phyloP scores from a whole-genome alignment of 352 stramenopile species.

The Phytophthora palmivora region DNA sequence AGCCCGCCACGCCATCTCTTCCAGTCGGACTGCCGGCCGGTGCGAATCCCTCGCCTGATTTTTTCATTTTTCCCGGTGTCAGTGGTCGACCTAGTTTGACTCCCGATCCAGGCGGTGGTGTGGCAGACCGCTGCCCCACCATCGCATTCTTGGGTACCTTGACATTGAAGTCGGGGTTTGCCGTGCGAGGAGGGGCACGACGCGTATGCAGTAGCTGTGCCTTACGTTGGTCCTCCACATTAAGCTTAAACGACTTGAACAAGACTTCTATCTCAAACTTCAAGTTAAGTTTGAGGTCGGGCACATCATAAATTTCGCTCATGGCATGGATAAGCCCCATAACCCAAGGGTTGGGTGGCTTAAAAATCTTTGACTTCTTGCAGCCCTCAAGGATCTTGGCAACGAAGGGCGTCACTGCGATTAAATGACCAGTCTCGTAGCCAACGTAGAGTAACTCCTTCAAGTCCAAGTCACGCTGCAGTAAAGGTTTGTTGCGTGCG shows the following conservation, averaged over 20 bases:
- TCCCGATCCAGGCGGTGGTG: conserved; percentile 59
- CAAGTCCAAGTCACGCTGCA: conserved; percentile 98
- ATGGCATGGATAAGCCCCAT: conserved; percentile 99
- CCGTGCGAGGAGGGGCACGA: conserved; percentile 91
- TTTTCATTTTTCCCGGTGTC: conserved; percentile 71
- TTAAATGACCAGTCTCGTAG: conserved; percentile 96
- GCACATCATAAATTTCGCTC: conserved; percentile 97
- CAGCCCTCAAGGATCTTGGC: conserved; percentile 98
- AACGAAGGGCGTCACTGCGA: conserved; percentile 98
- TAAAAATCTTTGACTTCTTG: conserved; percentile 98
- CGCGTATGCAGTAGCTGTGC: conserved; percentile 92
- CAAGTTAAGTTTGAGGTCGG: conserved; percentile 99
- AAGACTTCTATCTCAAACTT: conserved; percentile 99
- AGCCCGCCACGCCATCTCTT: conserved; percentile 39
- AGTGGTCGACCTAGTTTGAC: conserved; percentile 58
- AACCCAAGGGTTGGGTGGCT: conserved; percentile 98
- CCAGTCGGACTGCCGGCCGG: conserved; percentile 63
- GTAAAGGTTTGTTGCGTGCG: conserved; percentile 96
- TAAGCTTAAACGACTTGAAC: conserved; percentile 99
- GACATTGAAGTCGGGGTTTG: conserved; percentile 99
- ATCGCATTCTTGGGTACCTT: conserved; percentile 82
- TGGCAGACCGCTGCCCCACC: conserved; percentile 54
- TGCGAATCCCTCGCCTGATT: conserved; percentile 53
- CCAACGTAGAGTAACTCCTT: conserved; percentile 98
- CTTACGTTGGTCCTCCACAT: conserved; percentile 96